Evolutionary conservation across 148 eudicot species (phyloP).

Genomic region (Gaultheria prostrata): DNA sequence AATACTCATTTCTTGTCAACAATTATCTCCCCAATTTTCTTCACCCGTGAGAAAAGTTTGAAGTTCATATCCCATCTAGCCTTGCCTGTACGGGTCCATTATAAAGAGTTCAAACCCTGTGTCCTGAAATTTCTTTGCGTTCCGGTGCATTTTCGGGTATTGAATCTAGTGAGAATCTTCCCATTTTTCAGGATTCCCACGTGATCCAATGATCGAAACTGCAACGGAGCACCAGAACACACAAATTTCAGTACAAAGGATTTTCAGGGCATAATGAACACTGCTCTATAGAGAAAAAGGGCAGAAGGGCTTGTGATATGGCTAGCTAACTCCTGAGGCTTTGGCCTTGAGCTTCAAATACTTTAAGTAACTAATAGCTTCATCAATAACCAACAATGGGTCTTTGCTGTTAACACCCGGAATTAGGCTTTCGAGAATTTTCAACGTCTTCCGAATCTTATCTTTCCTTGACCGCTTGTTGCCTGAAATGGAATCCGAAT

Average conservation of each 20-base stretch:
- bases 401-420: conserved; percentile 51
- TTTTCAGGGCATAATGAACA: background rate
- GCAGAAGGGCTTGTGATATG: conserved; percentile 6
- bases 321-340: conserved; percentile 22
- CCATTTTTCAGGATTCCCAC: background rate
- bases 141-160: background rate
- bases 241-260: background rate
- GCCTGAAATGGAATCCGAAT: conserved; percentile 25
- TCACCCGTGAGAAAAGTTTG: conserved; percentile 19
- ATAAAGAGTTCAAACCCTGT: conserved; percentile 1
- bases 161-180: background rate
- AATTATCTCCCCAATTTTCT: conserved; percentile 21
- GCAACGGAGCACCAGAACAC: background rate
- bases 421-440: conserved; percentile 44
- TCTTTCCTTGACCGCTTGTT: conserved; percentile 39
- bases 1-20: conserved; percentile 40
- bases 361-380: conserved; percentile 63
- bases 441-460: conserved; percentile 50
- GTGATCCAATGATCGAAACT: background rate
- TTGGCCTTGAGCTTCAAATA: conserved; percentile 51
- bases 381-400: conserved; percentile 59
- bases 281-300: conserved; percentile 6
- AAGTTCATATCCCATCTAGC: conserved; percentile 21
- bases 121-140: background rate
- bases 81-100: conserved; percentile 28